Percentiles rank a stretch among this genome's conserved stretches.
phyloP scores from a whole-genome alignment of 352 stramenopile genomes.

The Achlya hypogyna region DNA sequence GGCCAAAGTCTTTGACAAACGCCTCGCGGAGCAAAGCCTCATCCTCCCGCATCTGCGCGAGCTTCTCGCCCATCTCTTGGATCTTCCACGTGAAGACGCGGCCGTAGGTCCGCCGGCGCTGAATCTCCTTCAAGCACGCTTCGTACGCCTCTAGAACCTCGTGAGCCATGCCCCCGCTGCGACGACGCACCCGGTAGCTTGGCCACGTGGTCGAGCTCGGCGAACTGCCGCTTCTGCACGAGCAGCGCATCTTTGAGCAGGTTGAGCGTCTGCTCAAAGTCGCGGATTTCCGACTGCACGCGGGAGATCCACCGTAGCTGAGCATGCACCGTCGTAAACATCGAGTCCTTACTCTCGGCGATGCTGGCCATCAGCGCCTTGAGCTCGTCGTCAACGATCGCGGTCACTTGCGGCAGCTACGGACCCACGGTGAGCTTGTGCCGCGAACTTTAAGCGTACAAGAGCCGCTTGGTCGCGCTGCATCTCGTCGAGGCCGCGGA shows the following conservation, averaged over 20 bases:
- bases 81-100: conserved; percentile 68
- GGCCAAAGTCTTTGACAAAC: conserved; percentile 65
- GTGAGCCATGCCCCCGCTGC: background rate
- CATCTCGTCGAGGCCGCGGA: conserved; percentile 66
- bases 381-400: conserved; percentile 45
- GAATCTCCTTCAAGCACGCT: conserved; percentile 70
- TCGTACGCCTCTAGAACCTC: conserved; percentile 61
- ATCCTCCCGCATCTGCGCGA: conserved; percentile 71
- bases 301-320: conserved; percentile 64
- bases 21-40: conserved; percentile 67
- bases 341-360: conserved; percentile 39
- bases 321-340: conserved; percentile 47
- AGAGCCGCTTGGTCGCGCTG: conserved; percentile 69
- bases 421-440: background rate
- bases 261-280: conserved; percentile 79
- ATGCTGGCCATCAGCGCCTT: conserved; percentile 44
- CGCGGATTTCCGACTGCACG: conserved; percentile 79
- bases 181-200: conserved; percentile 52
- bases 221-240: conserved; percentile 77
- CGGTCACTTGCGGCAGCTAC: conserved; percentile 57
- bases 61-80: conserved; percentile 77
- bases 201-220: conserved; percentile 75
- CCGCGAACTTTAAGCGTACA: conserved; percentile 26
- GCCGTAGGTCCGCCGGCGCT: conserved; percentile 59
- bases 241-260: conserved; percentile 68